Base-by-base conservation (phyloP, 306 rosid genomes). In the Biancaea sappan region DNA sequence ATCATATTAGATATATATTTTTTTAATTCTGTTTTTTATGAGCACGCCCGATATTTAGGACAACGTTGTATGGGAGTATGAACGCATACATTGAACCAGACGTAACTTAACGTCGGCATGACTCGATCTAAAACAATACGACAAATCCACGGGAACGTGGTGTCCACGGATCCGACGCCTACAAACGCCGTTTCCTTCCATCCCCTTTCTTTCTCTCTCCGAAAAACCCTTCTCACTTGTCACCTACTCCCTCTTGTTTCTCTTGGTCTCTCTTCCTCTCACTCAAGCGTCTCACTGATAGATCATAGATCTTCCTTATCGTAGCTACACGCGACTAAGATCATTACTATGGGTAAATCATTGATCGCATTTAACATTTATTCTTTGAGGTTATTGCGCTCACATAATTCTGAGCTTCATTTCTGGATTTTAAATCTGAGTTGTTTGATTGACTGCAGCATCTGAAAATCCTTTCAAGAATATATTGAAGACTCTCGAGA, bases 401-500 rank as follows among this genome's bases (percentile, higher is more conserved):
- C 58, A n/a, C 35, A 4, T 61, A 15, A 1, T 51, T 74, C 52
- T 46, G 48, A 50, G 48, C 15, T 29, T 9, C 2, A 35, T 54
- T 52, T 37, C 13, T 8, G 43, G 72, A 14, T 43, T 6, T 61
- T 44, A 29, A 50, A 22, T 69, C 32, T 60, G 16, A 77, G 3
- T 24, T 50, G 46, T 56, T 76, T 73, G 43, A 16, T 76, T 29
- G 15, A 35, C 73, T 62, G 47, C 76, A 76, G 65, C 90, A 91
- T 9, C 78, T 40, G 79, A 64, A 47, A 84, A 91, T 59, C 97
- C 97, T 66, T 94, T 94, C 80, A 82, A 81, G 28, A 46, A 64
- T 53, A 88, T 94, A 60, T 66, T 91, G 90, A 91, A 75, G 87
- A 82, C 87, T 28, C 90, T 94, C 1, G 81, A 83, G 83, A 94